Percentiles rank a stretch among this genome's conserved stretches.
phyloP scores from a whole-genome alignment of 2,329 filamentous ascomycete genomes.

The Arthrobotrys pseudoclavata region DNA sequence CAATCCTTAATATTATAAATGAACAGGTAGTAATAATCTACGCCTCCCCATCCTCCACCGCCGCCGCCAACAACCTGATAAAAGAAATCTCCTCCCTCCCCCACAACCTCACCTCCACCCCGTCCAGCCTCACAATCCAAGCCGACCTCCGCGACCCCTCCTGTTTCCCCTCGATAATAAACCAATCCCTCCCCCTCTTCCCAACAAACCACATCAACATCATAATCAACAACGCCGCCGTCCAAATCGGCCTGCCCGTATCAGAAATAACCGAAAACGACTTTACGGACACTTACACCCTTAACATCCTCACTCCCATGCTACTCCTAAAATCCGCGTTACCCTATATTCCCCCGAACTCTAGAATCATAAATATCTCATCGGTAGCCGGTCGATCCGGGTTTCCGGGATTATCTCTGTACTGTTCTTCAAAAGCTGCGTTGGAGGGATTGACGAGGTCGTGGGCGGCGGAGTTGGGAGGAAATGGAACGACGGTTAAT shows the following conservation, averaged over 20 bases:
- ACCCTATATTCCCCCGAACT: slow-evolving; percentile 69
- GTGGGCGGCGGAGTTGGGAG: slow-evolving; percentile 73
- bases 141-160: slow-evolving; percentile 61
- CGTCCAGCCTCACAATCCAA: slow-evolving; percentile 46
- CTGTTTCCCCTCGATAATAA: slow-evolving; percentile 65
- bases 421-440: slow-evolving; percentile 73
- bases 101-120: slow-evolving; percentile 32
- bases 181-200: slow-evolving; percentile 63
- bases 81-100: slow-evolving; percentile 51
- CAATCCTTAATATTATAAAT: not conserved
- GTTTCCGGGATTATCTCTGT: slow-evolving; percentile 66
- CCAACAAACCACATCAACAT: slow-evolving; percentile 64
- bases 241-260: slow-evolving; percentile 66
- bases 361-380: slow-evolving; percentile 73
- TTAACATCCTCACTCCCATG: slow-evolving; percentile 72
- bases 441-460: slow-evolving; percentile 73
- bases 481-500: slow-evolving; percentile 74
- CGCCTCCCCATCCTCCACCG: slow-evolving; percentile 35
- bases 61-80: slow-evolving; percentile 27
- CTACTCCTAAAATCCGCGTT: slow-evolving; percentile 71
- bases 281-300: slow-evolving; percentile 71
- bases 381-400: slow-evolving; percentile 70
- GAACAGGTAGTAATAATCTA: slow-evolving; percentile 53
- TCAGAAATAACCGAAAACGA: slow-evolving; percentile 69
- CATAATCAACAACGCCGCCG: slow-evolving; percentile 66